Base-by-base conservation (phyloP, 805 yeast genomes). In the Kregervanrija fluxuum region DNA sequence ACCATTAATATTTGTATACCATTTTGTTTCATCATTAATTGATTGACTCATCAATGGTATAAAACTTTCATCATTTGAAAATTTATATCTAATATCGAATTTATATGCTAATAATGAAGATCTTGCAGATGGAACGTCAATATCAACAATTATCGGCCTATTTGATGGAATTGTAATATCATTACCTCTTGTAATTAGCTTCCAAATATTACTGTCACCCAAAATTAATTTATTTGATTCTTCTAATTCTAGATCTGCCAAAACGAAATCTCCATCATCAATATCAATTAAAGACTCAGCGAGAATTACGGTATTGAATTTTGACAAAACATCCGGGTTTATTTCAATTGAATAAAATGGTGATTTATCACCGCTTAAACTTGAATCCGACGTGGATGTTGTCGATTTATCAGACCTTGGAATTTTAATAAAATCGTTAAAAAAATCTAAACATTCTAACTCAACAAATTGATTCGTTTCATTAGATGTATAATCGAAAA, bases 41-140 rank as follows among this genome's bases (percentile, higher is more conserved):
- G 75, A 74, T 60, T 89, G 96, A 45, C 88, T 71, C 3, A 85
- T 61, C 33, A 88, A 69, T 1, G 95, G 85, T 15, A 75, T 62
- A 54, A 82, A 84, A 37, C 56, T 49, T 42, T 61, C 67, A 8
- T 22, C 33, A 16, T 45, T 49, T 4, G 63, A 55, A 16, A 53
- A 53, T 36, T 50, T 52, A 43, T 60, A 62, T 28, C 66, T 47
- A 5, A 62, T 51, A 42, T 62, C 66, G 40, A 62, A 53, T 16
- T 53, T 50, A 55, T 78, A 84, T 0, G 82, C 77, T 16, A 84
- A 57, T 5, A 83, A 53, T 56, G 86, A 78, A 42, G 80, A 76
- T 78, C 81, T 76, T 0, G 80, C 75, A 4, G 78, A 72, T 2
- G 76, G 73, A 22, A 79, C 63, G n/a, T 71, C 61, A 28, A 83